Base-by-base conservation (phyloP, 441 rosid species). In the Adansonia grandidieri region DNA sequence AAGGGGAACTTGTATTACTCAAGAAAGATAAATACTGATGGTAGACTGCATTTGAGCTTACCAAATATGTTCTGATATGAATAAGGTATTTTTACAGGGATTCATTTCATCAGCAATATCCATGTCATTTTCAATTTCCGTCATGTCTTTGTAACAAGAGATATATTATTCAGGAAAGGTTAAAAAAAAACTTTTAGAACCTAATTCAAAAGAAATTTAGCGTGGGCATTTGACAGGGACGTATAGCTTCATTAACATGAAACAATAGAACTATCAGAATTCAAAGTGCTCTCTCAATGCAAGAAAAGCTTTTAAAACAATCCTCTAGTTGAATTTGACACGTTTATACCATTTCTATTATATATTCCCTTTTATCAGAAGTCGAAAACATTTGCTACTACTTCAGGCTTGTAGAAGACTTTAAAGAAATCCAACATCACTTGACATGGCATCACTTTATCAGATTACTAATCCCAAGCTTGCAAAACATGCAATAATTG, bases 31-130 rank as follows among this genome's bases (percentile, higher is more conserved):
- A 58, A 58, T 6, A 19, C 4, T 32, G 62, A 58, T 17, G 19
- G 19, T 42, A 47, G 67, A 45, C 53, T 13, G 14, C 13, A 45
- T 61, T 44, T 58, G 44, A 45, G 68, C 77, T 60, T 44, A 22
- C 11, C 56, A 15, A 66, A 13, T 45, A 14, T 1, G 19, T 45
- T 44, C 50, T 54, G 22, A 20, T 51, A 20, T 2, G 42, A 71
- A 51, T 28, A 78, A 9, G 53, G 72, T 63, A 32, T 53, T 17
- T 47, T 53, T 53, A 53, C 62, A 9, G 5, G 48, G 75, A 53
- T 53, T 71, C 48, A 53, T 53, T 51, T 71, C 48, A 71, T 71
- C 75, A 53, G 42, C 75, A 48, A 9, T 9, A 71, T 32, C 62
- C 47, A n/a, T 71, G 61, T 40, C 42, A 24, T 24, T 24, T 54